These are phyloP conservation scores for Colletotrichum sp. DNA, from an alignment of 2,329 filamentous ascomycete species.

Conservation along the genomic window DNA sequence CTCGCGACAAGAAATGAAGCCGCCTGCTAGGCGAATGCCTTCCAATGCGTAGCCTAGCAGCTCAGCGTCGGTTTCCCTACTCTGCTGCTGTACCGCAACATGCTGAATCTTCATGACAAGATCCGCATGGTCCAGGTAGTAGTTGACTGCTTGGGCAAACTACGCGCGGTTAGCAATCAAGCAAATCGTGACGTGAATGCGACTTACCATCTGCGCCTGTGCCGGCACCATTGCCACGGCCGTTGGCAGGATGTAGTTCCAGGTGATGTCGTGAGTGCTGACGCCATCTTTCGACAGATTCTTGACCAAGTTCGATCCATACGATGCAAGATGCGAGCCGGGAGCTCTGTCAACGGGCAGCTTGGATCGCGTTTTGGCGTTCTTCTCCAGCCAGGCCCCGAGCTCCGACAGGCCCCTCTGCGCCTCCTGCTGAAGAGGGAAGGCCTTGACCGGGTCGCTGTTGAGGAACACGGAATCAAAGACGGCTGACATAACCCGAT, in stretches of 20 bases:
- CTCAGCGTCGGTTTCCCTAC: conserved; percentile 63
- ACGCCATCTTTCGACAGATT: conserved; percentile 68
- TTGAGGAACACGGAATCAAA: conserved; percentile 72
- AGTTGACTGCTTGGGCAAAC: conserved; percentile 77
- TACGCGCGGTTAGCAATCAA: conserved; percentile 33
- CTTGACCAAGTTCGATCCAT: conserved; percentile 70
- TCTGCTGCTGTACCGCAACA: conserved; percentile 59
- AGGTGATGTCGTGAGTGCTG: conserved; percentile 69
- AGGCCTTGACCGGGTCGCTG: conserved; percentile 70
- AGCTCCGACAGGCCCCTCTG: conserved; percentile 63
- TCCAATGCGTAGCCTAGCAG: conserved; percentile 76
- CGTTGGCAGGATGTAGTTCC: conserved; percentile 72
- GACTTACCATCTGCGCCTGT: conserved; percentile 68
- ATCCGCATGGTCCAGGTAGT: conserved; percentile 66
- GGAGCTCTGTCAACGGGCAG: conserved; percentile 58
- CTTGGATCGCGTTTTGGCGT: conserved; percentile 56
- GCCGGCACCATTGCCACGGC: conserved; percentile 72
- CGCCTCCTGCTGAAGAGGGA: conserved; percentile 64
- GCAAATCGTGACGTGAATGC: background rate
- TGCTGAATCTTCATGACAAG: conserved; percentile 66
- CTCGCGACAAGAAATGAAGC: conserved; percentile 65
- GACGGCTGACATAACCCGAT: conserved; percentile 68
- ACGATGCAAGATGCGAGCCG: conserved; percentile 55
- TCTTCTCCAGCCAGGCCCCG: conserved; percentile 64
- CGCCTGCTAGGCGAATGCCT: conserved; percentile 70